phyloP scores from a whole-genome alignment of 192 early-diverging fungal genomes.

The Coemansia aciculifera region DNA sequence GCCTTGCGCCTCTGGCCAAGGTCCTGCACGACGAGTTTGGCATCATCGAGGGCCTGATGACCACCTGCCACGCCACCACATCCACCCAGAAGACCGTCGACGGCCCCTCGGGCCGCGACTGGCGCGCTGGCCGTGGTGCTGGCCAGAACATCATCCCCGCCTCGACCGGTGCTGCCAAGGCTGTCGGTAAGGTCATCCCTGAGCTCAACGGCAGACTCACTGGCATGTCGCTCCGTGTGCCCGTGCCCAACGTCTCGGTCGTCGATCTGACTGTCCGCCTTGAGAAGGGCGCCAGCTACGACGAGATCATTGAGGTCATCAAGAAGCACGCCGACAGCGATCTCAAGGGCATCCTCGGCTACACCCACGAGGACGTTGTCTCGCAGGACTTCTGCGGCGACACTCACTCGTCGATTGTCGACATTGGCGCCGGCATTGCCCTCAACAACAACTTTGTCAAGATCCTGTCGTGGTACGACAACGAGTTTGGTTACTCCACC shows the following conservation, averaged over 20 bases:
- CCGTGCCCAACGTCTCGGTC: conserved; percentile 91
- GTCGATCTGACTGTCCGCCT: conserved; percentile 95
- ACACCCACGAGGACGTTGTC: conserved; percentile 94
- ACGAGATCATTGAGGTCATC: conserved; percentile 83
- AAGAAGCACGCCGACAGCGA: conserved; percentile 80
- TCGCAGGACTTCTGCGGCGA: conserved; percentile 95
- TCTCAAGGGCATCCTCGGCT: conserved; percentile 88
- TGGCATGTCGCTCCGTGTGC: conserved; percentile 98
- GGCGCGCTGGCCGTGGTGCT: conserved; percentile 96
- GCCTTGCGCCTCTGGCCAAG: conserved; percentile 96
- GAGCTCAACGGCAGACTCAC: conserved; percentile 93
- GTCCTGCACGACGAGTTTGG: conserved; percentile 95
- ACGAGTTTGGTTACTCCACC: conserved; percentile 89
- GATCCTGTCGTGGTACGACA: conserved; percentile 91
- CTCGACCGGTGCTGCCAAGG: conserved; percentile 98
- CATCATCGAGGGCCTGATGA: conserved; percentile 96
- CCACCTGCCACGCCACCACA: conserved; percentile 96
- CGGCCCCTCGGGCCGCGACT: conserved; percentile 95
- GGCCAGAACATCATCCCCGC: conserved; percentile 98
- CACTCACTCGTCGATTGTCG: conserved; percentile 89
- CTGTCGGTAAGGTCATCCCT: conserved; percentile 97
- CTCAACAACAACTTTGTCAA: conserved; percentile 96
- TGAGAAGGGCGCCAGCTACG: conserved; percentile 87
- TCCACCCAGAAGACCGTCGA: conserved; percentile 99
- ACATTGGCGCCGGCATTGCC: conserved; percentile 93